phyloP scores from a whole-genome alignment of 73 alveolate genomes.

The Halteria grandinella region DNA sequence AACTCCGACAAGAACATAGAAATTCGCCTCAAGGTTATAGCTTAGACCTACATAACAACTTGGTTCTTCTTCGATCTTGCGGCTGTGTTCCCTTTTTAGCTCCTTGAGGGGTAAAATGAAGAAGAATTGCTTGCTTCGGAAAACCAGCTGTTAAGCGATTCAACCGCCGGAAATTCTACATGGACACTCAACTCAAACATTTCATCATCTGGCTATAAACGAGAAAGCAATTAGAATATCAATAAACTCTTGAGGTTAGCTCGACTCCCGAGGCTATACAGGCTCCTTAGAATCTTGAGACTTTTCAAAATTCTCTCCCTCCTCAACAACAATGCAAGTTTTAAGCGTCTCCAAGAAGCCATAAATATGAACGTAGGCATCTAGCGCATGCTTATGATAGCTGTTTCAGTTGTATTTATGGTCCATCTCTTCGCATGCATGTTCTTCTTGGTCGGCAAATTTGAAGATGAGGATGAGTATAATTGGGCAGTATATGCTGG shows the following conservation, averaged over 20 bases:
- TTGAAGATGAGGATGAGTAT: constrained; percentile 74
- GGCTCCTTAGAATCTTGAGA: constrained; percentile 60
- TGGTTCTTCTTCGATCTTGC: constrained; percentile 71
- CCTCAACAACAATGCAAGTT: constrained; percentile 52
- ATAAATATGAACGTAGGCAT: constrained; percentile 76
- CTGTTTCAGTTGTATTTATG: constrained; percentile 73
- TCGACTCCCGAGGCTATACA: constrained; percentile 70
- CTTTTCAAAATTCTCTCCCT: constrained; percentile 47
- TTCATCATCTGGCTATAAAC: neutral
- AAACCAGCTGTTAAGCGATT: constrained; percentile 3
- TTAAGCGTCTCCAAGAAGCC: constrained; percentile 16
- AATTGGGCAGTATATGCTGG: constrained; percentile 84
- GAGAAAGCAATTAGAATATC: constrained; percentile 2
- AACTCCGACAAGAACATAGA: constrained; percentile 54
- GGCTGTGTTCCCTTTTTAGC: constrained; percentile 66
- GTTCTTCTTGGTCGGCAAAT: constrained; percentile 82
- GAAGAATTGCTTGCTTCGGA: neutral
- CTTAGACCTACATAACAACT: constrained; percentile 29
- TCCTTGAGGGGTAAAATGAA: constrained; percentile 28
- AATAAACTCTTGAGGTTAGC: constrained; percentile 59
- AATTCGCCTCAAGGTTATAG: constrained; percentile 23
- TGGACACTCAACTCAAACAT: neutral
- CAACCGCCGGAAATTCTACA: neutral
- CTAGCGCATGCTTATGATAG: constrained; percentile 69
- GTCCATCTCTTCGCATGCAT: constrained; percentile 88